These are phyloP conservation scores for Xylariaceae sp. DNA, from an alignment of 2,329 filamentous ascomycete species.

Conservation along the genomic window DNA sequence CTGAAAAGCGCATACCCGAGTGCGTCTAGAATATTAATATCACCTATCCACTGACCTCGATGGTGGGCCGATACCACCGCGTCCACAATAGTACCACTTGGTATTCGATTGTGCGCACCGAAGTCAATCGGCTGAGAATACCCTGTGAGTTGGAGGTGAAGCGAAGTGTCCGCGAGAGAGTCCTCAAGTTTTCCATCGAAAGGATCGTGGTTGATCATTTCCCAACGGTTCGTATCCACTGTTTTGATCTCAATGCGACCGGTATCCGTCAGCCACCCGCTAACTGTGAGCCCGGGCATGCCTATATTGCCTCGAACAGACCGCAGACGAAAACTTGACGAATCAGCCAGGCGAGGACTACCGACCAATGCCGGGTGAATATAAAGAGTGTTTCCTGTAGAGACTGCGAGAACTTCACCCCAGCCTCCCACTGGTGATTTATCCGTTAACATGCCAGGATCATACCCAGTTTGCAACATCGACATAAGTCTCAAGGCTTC, in stretches of 20 bases:
- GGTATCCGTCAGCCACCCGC: background rate
- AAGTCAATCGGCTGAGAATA: background rate
- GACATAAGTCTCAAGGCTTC: background rate
- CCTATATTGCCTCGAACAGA: constrained; percentile 8
- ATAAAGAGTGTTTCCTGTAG: constrained; percentile 6
- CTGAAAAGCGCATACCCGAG: background rate
- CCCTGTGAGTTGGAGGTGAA: constrained; percentile 4
- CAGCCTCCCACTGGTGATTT: too few species aligned
- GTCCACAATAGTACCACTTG: background rate
- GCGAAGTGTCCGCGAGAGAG: background rate
- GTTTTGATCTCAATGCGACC: background rate
- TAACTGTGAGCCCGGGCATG: constrained; percentile 2
- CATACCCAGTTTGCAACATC: background rate
- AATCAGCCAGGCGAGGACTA: background rate
- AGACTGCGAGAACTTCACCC: background rate
- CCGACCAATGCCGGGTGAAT: background rate
- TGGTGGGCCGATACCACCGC: constrained; percentile 4
- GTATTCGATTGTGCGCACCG: background rate
- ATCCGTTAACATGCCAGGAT: background rate
- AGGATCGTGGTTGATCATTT: constrained; percentile 6
- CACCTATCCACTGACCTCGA: constrained; percentile 2
- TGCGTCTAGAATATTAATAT: background rate
- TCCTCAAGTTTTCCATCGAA: constrained; percentile 7
- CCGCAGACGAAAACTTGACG: background rate
- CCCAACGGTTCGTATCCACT: background rate